phyloP scores from a whole-genome alignment of 192 early-diverging fungal species.

The Endogone sp. region DNA sequence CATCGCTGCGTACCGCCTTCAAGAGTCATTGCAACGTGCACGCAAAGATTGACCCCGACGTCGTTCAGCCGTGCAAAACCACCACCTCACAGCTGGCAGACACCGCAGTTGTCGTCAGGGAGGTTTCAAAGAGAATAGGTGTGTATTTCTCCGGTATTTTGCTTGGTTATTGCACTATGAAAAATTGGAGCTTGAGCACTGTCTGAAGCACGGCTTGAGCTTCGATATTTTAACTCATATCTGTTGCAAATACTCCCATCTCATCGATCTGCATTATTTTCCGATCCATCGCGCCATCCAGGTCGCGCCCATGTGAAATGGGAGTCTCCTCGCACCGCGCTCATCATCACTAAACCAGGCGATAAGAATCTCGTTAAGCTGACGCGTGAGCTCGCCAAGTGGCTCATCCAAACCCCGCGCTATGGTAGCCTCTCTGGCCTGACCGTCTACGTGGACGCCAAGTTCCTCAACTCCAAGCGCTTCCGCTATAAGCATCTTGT shows the following conservation, averaged over 20 bases:
- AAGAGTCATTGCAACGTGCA: not conserved
- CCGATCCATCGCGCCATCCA: not conserved
- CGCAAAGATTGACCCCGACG: not conserved
- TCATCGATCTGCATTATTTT: too few relatives aligned
- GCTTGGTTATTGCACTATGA: too few relatives aligned
- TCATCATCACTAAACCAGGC: constrained; percentile 77
- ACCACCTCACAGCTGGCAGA: not conserved
- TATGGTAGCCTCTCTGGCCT: constrained; percentile 36
- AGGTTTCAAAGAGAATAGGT: constrained; percentile 2
- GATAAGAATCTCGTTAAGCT: constrained; percentile 60
- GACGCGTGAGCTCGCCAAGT: constrained; percentile 66
- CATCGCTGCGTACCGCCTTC: not conserved
- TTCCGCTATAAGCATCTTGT: constrained; percentile 30
- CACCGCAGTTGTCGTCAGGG: not conserved
- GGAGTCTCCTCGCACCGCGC: constrained; percentile 36
- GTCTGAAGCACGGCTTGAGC: too few relatives aligned
- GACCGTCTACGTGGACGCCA: constrained; percentile 56
- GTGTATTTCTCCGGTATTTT: too few relatives aligned
- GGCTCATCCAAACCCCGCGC: constrained; percentile 54
- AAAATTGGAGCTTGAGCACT: too few relatives aligned
- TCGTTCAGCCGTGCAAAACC: not conserved
- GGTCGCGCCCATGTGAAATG: not conserved
- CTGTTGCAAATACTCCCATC: too few relatives aligned
- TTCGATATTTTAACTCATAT: too few relatives aligned
- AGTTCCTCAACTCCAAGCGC: constrained; percentile 46